Base-by-base conservation (phyloP, 805 yeast genomes). In the Ogataea wickerhamii region DNA sequence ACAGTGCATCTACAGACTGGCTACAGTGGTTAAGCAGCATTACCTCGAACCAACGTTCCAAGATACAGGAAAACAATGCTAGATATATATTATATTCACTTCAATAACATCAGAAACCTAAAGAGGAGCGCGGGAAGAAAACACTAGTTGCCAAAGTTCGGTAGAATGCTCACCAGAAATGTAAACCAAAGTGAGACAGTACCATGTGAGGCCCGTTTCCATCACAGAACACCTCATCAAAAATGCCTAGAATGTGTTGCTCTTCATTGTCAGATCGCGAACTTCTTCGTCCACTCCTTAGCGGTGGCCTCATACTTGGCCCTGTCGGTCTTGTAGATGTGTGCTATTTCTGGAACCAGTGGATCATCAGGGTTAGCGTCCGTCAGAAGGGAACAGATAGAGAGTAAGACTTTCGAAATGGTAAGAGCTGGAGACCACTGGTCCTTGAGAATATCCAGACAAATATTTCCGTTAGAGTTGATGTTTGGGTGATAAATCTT, bases 291-390 rank as follows among this genome's bases (percentile, higher is more conserved):
- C 98, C 98, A 93, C 70, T 93, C 98, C 60, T 84, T 81, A 43
- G 98, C 98, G 40, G 95, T 88, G 50, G 95, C 87, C 69, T 93
- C 97, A 65, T 88, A 93, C 67, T 88, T 87, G 33, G 87, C 74
- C 62, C 93, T 77, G 69, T 93, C 97, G 52, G 88, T 87, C 72
- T 89, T 89, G 73, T 89, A 94, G 48, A 89, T 78, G 60, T 91
- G 95, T 35, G 98, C 98, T 56, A 93, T 93, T 67, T 93, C 98
- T 17, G 98, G 97, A 28, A 93, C 98, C 63, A 93, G 78, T 45
- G 98, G 98, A 73, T 93, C 98, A 63, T 93, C 98, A 26, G 98
- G 98, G 60, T 91, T 91, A 36, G 98, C 98, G 65, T 93, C 98
- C 21, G 98, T 91, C 60, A 93, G 77, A 64, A 93, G 71, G 12